These are phyloP conservation scores for Rickenella mellea DNA, from an alignment of 768 basidiomycete genomes.

Conservation along the genomic window DNA sequence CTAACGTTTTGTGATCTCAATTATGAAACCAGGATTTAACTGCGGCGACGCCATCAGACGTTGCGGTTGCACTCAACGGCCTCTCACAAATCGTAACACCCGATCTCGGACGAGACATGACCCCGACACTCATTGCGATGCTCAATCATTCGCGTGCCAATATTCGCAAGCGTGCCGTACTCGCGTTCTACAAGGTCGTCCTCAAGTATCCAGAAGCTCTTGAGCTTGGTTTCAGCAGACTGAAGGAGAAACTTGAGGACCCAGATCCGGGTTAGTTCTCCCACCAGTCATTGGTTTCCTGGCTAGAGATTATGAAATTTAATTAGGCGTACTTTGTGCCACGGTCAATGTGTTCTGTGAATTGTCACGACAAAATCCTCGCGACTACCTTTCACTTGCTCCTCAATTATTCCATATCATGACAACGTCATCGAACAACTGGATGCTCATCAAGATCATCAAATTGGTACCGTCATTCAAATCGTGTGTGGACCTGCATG, in stretches of 20 bases:
- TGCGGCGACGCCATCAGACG: constrained; percentile 58
- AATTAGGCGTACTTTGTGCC: constrained; percentile 80
- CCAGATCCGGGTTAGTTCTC: constrained; percentile 49
- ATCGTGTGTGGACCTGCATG: background rate
- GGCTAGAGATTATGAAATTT: background rate
- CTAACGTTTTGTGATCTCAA: constrained; percentile 3
- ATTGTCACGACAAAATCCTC: constrained; percentile 70
- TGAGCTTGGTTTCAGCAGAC: constrained; percentile 50
- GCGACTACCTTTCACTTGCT: constrained; percentile 76
- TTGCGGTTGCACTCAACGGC: constrained; percentile 72
- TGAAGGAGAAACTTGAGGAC: constrained; percentile 79
- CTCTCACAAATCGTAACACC: constrained; percentile 75
- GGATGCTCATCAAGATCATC: constrained; percentile 99
- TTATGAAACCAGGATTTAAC: constrained; percentile 57
- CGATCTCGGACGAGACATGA: constrained; percentile 86
- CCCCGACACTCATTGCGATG: constrained; percentile 77
- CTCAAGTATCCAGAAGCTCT: constrained; percentile 76
- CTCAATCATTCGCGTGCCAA: constrained; percentile 82
- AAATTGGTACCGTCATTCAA: constrained; percentile 56
- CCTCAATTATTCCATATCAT: constrained; percentile 90
- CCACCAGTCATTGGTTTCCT: background rate
- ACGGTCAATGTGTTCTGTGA: constrained; percentile 94
- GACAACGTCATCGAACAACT: constrained; percentile 93
- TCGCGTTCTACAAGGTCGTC: constrained; percentile 74
- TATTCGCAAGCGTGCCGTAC: constrained; percentile 84